Evolutionary conservation across 2,329 filamentous ascomycete genomes (phyloP), one percentile per base, ranked within the genome.

Genomic region (Pseudocercospora macadamiae): DNA sequence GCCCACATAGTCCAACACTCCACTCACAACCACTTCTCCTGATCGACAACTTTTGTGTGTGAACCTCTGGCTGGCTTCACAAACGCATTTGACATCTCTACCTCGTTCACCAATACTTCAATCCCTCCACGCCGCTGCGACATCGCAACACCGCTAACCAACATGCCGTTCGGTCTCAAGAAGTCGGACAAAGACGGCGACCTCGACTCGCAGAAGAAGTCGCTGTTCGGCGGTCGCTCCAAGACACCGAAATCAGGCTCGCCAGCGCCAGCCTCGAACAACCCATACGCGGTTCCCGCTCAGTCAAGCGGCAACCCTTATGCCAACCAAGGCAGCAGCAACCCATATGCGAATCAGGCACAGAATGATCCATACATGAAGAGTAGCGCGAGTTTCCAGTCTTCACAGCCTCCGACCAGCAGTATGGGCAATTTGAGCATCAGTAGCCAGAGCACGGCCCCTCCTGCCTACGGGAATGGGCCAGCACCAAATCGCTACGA

Each of bases 181-280:
- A 84, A 83, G 71, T 71, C 73, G 65, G 72, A 75, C 56, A 86
- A 86, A 71, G 77, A 78, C 61, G 80, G 76, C 68, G 82, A 82
- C 63, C 80, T 82, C 48, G 76, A 82, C 59, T 74, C 74, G 36
- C 80, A 77, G 71, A 82, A 83, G 71, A 77, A 76, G 57, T 82
- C 83, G n/a, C 81, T 87, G 28, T 87, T 87, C 66, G 83, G 83
- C 64, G 77, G 77, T 64, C 76, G 80, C 63, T 80, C 78, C 51
- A 85, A 83, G 71, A 79, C 77, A 19, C 70, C 71, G 65, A 84
- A 84, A 55, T 76, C 82, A 25, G 76, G 79, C 25, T 60, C 66
- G 12, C 60, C 66, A 37, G 60, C 68, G 19, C 76, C 80, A 28
- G 71, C 77, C 32, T 67, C 72, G 49, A 75, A 76, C 25, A 84